These are phyloP conservation scores for Tricholoma matsutake DNA, from an alignment of 768 basidiomycete species.

Conservation along the genomic window DNA sequence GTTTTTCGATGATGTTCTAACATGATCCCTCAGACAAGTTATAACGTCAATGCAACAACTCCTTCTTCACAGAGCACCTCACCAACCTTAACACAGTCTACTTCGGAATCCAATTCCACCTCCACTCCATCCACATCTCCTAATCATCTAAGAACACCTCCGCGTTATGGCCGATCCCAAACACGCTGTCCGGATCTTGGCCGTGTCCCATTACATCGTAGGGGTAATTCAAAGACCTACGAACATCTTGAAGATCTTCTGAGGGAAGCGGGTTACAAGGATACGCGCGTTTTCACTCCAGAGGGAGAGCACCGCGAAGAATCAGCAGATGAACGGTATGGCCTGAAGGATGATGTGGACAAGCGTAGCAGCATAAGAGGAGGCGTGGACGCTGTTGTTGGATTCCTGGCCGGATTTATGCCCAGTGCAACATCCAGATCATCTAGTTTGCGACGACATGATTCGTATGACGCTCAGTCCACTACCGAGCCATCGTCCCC, in stretches of 20 bases:
- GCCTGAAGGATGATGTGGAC: slow-evolving; percentile 21
- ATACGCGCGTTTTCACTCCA: slow-evolving; percentile 87
- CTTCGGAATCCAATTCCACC: slow-evolving; percentile 32
- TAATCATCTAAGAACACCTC: slow-evolving; percentile 41
- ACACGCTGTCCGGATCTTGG: slow-evolving; percentile 60
- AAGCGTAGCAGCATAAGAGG: slow-evolving; percentile 41
- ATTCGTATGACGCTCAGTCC: slow-evolving; percentile 7
- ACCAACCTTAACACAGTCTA: slow-evolving; percentile 40
- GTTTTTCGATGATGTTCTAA: neutral
- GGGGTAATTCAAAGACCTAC: slow-evolving; percentile 78
- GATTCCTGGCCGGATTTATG: slow-evolving; percentile 63
- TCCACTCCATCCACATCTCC: slow-evolving; percentile 41
- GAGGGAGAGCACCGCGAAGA: slow-evolving; percentile 56
- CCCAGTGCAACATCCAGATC: slow-evolving; percentile 31
- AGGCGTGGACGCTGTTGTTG: slow-evolving; percentile 62
- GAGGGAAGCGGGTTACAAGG: slow-evolving; percentile 87
- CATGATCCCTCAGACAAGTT: slow-evolving; percentile 19
- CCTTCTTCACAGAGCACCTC: slow-evolving; percentile 36
- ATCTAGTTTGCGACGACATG: slow-evolving; percentile 15
- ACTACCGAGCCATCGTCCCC: neutral
- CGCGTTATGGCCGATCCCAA: slow-evolving; percentile 37
- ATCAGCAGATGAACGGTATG: slow-evolving; percentile 25
- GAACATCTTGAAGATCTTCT: slow-evolving; percentile 85
- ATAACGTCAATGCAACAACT: slow-evolving; percentile 25
- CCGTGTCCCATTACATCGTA: slow-evolving; percentile 70